Evolutionary conservation across 495 filamentous ascomycete species (phyloP), one percentile per base, ranked within the genome.

Genomic region (Daldinia grandis): DNA sequence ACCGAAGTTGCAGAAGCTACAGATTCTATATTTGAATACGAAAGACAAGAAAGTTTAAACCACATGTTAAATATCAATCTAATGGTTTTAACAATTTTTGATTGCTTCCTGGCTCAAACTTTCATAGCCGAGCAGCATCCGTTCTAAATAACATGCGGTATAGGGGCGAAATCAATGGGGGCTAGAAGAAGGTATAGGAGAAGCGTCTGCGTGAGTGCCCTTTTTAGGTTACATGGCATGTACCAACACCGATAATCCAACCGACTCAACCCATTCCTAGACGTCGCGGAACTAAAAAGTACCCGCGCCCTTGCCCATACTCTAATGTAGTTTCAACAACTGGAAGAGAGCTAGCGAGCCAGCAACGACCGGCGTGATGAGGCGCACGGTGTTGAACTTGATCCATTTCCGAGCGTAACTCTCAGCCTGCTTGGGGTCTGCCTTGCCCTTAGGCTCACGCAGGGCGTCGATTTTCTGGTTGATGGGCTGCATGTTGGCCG

Each of bases 401-500:
- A 78, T 78, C 80, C 80, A 82, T 56, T 74, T 66, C 12, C 78
- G 64, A 10, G 78, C 80, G 61, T 73, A 82, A 27, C 37, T 70
- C 76, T 80, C 80, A 0, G 80, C 80, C 62, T 79, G 40, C 40
- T 73, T 73, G 2, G 47, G 31, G 57, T 80, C 80, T 7, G 75
- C 74, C 19, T 49, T 62, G n/a, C 58, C 71, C 72, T 76, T 78
- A 9, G 71, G 63, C 9, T 75, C 74, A 21, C 67, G 37, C 40
- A 85, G 72, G 10, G 71, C 80, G 24, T 81, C 79, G 17, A 85
- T 58, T 74, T 82, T 82, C 54, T 76, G 76, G 64, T 85, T 85
- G 58, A 85, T 65, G 49, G 82, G 81, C 78, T 84, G 82, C 83
- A 85, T 84, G 59, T 85, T 85, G 3, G 80, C 7, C 2, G 83